phyloP scores from a whole-genome alignment of 257 asterid genomes.

The Rubia yunnanensis region DNA sequence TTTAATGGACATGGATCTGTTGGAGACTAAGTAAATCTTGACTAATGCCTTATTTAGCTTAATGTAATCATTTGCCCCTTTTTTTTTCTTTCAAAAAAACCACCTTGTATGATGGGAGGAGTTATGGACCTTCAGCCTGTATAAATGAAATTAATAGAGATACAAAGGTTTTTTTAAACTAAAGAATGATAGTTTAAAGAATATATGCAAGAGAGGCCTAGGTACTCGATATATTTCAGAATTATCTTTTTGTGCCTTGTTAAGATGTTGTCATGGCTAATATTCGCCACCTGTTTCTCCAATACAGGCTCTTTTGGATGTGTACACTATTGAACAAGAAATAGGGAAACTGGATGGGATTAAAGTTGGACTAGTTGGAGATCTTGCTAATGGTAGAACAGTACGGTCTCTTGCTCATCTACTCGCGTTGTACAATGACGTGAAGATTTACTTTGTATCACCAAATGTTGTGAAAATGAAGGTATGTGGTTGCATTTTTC shows the following conservation, averaged over 20 bases:
- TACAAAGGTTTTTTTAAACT: background rate
- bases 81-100: background rate
- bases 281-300: background rate
- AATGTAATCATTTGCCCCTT: background rate
- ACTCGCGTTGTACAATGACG: conserved; percentile 65
- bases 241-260: background rate
- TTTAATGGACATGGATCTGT: background rate
- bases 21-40: background rate
- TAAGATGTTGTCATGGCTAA: background rate
- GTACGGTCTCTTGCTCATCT: conserved; percentile 89
- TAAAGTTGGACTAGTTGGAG: conserved; percentile 88
- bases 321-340: conserved; percentile 81
- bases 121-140: background rate
- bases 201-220: background rate
- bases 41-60: background rate
- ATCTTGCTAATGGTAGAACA: conserved; percentile 93
- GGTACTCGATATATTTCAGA: background rate
- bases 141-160: no score
- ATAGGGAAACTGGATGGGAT: conserved; percentile 84
- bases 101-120: background rate
- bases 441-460: conserved; percentile 77
- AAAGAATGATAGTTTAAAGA: background rate
- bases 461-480: conserved; percentile 92
- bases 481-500: conserved; percentile 23
- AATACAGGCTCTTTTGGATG: conserved; percentile 76